Evolutionary conservation across 2,329 filamentous ascomycete genomes (phyloP).

Genomic region (Pestalotiopsis sp.): DNA sequence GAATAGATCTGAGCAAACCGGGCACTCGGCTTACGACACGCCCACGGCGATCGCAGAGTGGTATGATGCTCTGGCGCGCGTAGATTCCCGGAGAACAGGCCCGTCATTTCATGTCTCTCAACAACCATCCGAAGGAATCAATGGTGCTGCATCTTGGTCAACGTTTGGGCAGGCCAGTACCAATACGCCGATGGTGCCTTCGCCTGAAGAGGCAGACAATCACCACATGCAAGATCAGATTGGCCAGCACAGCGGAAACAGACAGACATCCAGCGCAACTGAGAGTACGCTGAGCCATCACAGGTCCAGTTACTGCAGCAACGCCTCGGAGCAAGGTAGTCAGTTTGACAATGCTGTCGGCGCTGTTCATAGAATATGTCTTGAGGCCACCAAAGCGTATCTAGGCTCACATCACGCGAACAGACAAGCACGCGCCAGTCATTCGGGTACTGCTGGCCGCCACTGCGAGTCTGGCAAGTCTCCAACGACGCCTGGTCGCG

Average conservation of each 20-base stretch:
- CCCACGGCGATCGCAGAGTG: background rate
- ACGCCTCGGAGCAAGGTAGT: constrained; percentile 9
- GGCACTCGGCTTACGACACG: background rate
- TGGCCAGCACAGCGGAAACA: background rate
- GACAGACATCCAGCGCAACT: background rate
- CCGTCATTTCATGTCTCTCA: background rate
- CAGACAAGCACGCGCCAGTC: constrained; percentile 16
- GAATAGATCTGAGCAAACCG: background rate
- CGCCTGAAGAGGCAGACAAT: background rate
- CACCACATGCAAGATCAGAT: too few species aligned
- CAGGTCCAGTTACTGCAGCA: constrained; percentile 17
- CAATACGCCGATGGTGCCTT: background rate
- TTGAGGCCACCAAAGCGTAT: constrained; percentile 22
- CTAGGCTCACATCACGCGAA: constrained; percentile 22
- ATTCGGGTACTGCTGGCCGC: background rate
- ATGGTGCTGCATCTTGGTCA: background rate
- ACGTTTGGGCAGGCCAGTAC: background rate
- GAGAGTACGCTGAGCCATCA: constrained; percentile 8
- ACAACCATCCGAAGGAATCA: background rate
- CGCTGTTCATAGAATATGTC: constrained; percentile 21
- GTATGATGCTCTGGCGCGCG: background rate
- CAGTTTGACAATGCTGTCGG: constrained; percentile 15
- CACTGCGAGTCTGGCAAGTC: background rate
- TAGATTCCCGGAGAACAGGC: background rate
- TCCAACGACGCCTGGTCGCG: background rate